These are phyloP conservation scores for Lathyrus oleraceus DNA, from an alignment of 306 rosid species.

Conservation along the genomic window DNA sequence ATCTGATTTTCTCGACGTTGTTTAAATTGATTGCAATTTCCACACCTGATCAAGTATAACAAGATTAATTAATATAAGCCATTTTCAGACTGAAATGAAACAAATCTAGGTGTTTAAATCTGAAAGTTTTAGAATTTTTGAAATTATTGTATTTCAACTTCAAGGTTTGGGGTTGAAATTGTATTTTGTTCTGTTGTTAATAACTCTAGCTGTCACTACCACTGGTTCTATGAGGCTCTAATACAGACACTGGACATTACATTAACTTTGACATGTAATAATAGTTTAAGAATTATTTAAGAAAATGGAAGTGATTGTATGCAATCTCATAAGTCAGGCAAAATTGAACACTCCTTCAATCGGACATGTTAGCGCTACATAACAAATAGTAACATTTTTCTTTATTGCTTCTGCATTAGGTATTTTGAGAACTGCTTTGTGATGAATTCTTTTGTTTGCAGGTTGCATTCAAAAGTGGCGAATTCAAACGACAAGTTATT, in stretches of 20 bases:
- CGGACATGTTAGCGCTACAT: neutral
- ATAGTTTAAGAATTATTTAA: no score
- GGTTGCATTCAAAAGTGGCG: constrained; percentile 98
- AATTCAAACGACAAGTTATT: constrained; percentile 82
- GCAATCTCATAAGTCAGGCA: neutral
- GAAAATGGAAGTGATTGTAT: neutral
- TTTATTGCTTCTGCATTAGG: constrained; percentile 6
- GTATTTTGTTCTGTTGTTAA: neutral
- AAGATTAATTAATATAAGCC: neutral
- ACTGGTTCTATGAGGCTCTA: no score
- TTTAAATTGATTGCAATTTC: neutral
- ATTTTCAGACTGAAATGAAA: neutral
- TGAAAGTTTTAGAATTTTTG: no score
- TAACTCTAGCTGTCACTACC: neutral
- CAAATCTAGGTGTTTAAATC: neutral
- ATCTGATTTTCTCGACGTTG: constrained; percentile 18
- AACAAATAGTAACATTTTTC: neutral
- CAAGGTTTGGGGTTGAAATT: neutral
- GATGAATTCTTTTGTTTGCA: constrained; percentile 39
- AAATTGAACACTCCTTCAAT: neutral
- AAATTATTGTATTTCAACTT: no score
- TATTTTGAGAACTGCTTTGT: neutral
- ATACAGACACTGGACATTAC: no score
- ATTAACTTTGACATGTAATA: no score
- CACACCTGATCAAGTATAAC: neutral